phyloP scores from a whole-genome alignment of 768 basidiomycete genomes.

The Kwoniella sp. region DNA sequence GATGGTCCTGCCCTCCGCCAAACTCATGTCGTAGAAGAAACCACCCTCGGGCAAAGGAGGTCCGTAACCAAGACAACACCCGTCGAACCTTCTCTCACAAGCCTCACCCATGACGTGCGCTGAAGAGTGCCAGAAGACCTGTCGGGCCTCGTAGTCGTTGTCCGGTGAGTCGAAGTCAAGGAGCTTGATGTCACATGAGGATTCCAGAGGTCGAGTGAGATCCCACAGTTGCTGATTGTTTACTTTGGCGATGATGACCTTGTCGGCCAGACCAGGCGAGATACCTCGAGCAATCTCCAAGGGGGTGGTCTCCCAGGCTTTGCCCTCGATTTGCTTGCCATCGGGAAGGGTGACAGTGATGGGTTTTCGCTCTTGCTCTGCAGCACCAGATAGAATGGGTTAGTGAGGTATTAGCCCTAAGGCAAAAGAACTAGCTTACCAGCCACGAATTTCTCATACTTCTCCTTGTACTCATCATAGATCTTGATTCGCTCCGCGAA shows the following conservation, averaged over 20 bases:
- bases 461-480: conserved; percentile 81
- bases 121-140: conserved; percentile 99
- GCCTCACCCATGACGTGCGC: conserved; percentile 98
- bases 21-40: conserved; percentile 97
- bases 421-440: conserved; percentile 60
- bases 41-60: conserved; percentile 92
- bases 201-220: conserved; percentile 89
- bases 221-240: conserved; percentile 74
- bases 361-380: conserved; percentile 73
- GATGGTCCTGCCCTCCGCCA: conserved; percentile 64
- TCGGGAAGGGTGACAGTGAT: conserved; percentile 84
- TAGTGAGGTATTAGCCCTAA: conserved; percentile 25
- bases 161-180: conserved; percentile 75
- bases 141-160: conserved; percentile 68
- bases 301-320: conserved; percentile 92
- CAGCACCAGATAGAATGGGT: conserved; percentile 5
- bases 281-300: conserved; percentile 87
- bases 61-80: conserved; percentile 93
- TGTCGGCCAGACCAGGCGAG: conserved; percentile 82
- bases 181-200: conserved; percentile 74
- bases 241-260: conserved; percentile 90
- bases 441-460: conserved; percentile 78
- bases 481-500: conserved; percentile 87
- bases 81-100: conserved; percentile 85
- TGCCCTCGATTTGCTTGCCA: conserved; percentile 79